Evolutionary conservation across 805 yeast species (phyloP), one percentile per base, ranked within the genome.

Genomic region (Metschnikowia orientalis): DNA sequence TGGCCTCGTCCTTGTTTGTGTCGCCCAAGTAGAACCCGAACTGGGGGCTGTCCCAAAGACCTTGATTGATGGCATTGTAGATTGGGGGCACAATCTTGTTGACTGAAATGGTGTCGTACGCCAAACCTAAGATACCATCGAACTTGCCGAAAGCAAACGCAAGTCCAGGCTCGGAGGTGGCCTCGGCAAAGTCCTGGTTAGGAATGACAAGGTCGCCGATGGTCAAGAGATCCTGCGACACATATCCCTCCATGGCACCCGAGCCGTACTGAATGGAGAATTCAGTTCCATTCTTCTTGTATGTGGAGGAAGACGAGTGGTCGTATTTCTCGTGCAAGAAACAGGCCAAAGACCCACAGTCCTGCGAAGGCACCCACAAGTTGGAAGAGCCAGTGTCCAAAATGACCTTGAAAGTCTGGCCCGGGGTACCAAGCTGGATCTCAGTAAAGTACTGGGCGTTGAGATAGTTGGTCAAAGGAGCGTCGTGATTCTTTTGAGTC

Each of bases 91-190:
- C 95, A 51, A 89, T 77, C 54, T 77, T 75, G 70, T 89, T 71
- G 35, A 86, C 96, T 10, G 97, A 76, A 48, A 92, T 88, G 34
- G 95, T 71, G 64, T 86, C 86, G 65, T 90, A 92, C 45, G 86
- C 98, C 48, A 92, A 76, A 47, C 98, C 98, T 44, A 92, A 70
- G 48, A 92, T 89, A 67, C 98, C 98, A 59, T 92, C 98, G 59
- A 92, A 92, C 67, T 92, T 90, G 62, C 96, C 98, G 63, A 92
- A 92, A 32, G 98, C 97, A 67, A 92, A 92, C 0, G 97, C 92
- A 48, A 92, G 75, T 37, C 98, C 98, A 26, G 97, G 97, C 71
- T 92, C 98, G 51, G 77, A 76, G 38, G 98, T 92, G 44, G 96
- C 90, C 72, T 92, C 98, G 41, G 95, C 97, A 57, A 92, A 92